Evolutionary conservation across 75 land plant genomes (phyloP), one percentile per base, ranked within the genome.

Genomic region (Picea glauca): DNA sequence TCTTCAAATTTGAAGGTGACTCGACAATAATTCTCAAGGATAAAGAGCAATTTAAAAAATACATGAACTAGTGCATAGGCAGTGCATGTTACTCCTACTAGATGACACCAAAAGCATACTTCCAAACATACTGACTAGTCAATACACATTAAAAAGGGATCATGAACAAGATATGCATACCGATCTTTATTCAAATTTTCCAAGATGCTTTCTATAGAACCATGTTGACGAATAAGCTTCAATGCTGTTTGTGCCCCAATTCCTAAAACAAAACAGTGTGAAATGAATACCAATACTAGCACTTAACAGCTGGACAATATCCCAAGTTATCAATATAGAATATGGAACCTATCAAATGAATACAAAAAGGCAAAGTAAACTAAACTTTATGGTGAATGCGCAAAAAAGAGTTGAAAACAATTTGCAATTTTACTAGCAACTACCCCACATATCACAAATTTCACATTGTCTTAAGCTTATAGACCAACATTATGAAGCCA

Each of bases 201-300:
- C 76, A 94, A 65, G 50, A 97, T 85, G 59, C 14, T 77, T 78
- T 97, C 99, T 80, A 97, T 84, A 38, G 88, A 89, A 72, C 98
- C 95, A 84, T 97, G 90, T 78, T 94, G 98, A 12, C 94, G 95
- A 65, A 97, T 87, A 60, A 97, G 86, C 82, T 97, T 97, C 85
- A 97, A 80, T 62, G 99, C 98, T 66, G 99, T 94, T 75, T 88
- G 92, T 75, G 77, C 77, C 17, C 77, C 77, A 23, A 75, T 75
- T 30, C 58, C 77, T 54, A 75, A 57, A 50, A 33, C 17, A 75
- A 3, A 75, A 75, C 7, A 57, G n/a, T 13, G 20, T 58, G 12
- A 18, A 75, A 75, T 58, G 35, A 46, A 23, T 13, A 33, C 59
- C 57, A 30, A 26, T 2, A 20, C 33, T 26, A 15, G 13, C 76